These are phyloP conservation scores for Diaporthe sp. DNA, from an alignment of 2,329 filamentous ascomycete species.

Conservation along the genomic window DNA sequence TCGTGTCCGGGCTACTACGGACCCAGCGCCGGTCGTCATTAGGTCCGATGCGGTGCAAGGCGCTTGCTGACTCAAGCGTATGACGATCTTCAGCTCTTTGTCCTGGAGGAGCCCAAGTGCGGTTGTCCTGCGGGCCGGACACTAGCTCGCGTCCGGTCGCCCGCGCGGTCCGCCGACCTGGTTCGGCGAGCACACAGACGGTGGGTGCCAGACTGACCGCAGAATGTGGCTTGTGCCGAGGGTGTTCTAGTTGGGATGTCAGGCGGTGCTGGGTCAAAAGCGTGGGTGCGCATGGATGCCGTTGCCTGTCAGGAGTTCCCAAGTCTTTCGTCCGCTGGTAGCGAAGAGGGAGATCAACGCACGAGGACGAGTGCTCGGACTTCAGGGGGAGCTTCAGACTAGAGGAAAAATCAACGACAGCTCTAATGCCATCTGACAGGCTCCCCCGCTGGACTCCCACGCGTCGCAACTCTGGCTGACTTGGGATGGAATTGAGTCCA, in stretches of 20 bases:
- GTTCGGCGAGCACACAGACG: background rate
- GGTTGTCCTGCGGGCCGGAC: background rate
- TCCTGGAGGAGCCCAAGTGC: background rate
- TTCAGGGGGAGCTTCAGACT: background rate
- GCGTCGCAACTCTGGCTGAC: background rate
- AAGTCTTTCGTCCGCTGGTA: background rate
- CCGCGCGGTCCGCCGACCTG: background rate
- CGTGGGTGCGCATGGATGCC: background rate
- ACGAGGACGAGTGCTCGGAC: background rate
- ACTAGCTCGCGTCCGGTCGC: background rate
- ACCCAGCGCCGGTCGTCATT: background rate
- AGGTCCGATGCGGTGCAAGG: background rate
- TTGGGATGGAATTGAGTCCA: background rate
- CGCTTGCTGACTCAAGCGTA: background rate
- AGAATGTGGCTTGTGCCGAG: conserved; percentile 4
- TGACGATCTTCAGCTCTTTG: conserved; percentile 24
- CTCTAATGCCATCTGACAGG: background rate
- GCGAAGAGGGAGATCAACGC: conserved; percentile 12
- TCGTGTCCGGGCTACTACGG: no score
- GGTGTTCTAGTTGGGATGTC: background rate
- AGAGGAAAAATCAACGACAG: background rate
- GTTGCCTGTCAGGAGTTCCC: conserved; percentile 24
- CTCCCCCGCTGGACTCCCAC: background rate
- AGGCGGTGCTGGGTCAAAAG: background rate
- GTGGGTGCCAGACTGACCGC: background rate